Percentiles rank a stretch among this genome's conserved stretches.
Conservation (phyloP, 1,284 basidiomycete genomes). For the Tremellales sp. region DNA sequence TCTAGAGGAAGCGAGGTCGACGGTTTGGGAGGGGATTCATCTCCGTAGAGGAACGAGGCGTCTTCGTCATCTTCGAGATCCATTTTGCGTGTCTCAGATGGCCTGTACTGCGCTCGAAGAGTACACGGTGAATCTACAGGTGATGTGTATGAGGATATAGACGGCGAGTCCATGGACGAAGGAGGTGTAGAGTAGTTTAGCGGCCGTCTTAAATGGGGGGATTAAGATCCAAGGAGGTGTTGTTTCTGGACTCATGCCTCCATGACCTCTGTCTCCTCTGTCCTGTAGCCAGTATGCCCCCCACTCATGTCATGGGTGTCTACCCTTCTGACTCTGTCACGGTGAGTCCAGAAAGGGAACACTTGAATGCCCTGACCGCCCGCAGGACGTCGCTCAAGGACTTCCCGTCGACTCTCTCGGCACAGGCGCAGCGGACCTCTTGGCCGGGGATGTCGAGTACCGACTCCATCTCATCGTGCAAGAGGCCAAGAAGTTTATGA, state of each 20-base stretch:
- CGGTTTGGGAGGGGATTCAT: conserved; percentile 17
- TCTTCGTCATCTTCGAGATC: conserved; percentile 48
- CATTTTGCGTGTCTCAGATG: conserved; percentile 24
- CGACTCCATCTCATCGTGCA: conserved; percentile 70
- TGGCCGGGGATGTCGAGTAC: conserved; percentile 97
- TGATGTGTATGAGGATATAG: neutral
- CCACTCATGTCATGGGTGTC: conserved; percentile 39
- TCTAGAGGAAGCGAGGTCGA: conserved; percentile 3
- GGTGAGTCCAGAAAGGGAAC: conserved; percentile 18
- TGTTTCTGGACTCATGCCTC: neutral
- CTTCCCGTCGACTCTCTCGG: conserved; percentile 75
- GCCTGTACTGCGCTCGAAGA: too few species aligned
- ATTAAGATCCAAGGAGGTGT: neutral
- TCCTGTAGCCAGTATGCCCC: conserved; percentile 27
- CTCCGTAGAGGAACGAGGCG: conserved; percentile 47
- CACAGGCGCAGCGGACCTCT: conserved; percentile 72
- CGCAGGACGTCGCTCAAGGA: conserved; percentile 86
- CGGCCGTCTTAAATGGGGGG: neutral
- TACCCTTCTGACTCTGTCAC: conserved; percentile 42
- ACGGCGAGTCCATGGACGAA: neutral
- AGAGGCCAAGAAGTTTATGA: conserved; percentile 96
- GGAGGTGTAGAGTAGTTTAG: neutral
- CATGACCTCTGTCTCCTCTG: neutral
- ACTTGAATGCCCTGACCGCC: neutral
- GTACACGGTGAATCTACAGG: too few species aligned